Conservation (phyloP, 257 asterid species). For the Echites panduratus region DNA sequence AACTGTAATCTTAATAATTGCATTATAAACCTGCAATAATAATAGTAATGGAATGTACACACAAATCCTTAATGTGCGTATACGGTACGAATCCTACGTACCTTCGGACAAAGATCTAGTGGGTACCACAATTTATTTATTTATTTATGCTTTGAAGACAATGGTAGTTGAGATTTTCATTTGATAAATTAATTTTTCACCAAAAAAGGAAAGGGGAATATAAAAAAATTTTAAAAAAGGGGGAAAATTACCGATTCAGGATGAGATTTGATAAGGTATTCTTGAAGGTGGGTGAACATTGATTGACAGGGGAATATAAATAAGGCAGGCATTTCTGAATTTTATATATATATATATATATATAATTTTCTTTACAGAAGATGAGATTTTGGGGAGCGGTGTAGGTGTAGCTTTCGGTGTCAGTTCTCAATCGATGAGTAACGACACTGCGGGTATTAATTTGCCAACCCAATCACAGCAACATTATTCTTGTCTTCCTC, state of each 20-base stretch:
- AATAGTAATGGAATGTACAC: too few relatives aligned
- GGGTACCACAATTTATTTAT: background rate
- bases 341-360: too few relatives aligned
- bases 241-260: too few relatives aligned
- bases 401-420: slow-evolving; percentile 33
- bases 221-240: too few relatives aligned
- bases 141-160: background rate
- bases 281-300: background rate
- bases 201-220: too few relatives aligned
- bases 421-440: slow-evolving; percentile 26
- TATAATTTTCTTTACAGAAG: slow-evolving; percentile 26
- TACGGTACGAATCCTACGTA: background rate
- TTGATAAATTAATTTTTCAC: too few relatives aligned
- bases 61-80: too few relatives aligned
- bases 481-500: slow-evolving; percentile 25
- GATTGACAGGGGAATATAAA: background rate
- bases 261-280: too few relatives aligned
- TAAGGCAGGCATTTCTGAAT: background rate
- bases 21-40: background rate
- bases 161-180: too few relatives aligned
- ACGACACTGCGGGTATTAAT: slow-evolving; percentile 23
- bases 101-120: slow-evolving; percentile 21
- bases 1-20: background rate
- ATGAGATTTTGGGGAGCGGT: slow-evolving; percentile 21
- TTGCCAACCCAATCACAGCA: slow-evolving; percentile 31